Evolutionary conservation across 2,329 filamentous ascomycete species (phyloP).

Genomic region (Aspergillus vadensis): DNA sequence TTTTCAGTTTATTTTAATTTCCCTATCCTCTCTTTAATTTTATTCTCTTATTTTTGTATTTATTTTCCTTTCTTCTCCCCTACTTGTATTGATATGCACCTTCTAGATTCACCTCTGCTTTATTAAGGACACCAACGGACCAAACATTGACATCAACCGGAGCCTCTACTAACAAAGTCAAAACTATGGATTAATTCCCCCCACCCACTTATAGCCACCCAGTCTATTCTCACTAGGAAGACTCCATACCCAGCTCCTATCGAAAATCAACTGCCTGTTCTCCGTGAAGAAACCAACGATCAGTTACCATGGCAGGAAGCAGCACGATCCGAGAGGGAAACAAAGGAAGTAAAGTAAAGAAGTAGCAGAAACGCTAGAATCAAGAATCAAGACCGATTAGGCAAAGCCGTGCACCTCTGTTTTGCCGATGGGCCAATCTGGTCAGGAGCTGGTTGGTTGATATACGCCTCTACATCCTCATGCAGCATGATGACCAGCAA

Average conservation of each 20-base stretch:
- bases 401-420: neutral
- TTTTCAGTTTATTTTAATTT: constrained; percentile 2
- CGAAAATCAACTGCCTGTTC: neutral
- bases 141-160: neutral
- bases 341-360: neutral
- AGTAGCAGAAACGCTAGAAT: neutral
- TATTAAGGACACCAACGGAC: neutral
- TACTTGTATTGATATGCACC: neutral
- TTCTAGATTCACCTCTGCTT: neutral
- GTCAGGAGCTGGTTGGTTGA: neutral
- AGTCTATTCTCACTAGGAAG: neutral
- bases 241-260: neutral
- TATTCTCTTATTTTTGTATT: neutral
- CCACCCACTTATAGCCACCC: neutral
- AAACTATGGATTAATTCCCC: neutral
- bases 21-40: neutral
- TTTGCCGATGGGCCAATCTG: neutral
- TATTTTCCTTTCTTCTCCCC: neutral
- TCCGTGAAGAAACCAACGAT: neutral
- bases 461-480: neutral
- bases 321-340: constrained; percentile 8
- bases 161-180: neutral
- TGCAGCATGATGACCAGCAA: neutral
- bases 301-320: neutral
- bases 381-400: neutral